phyloP scores from a whole-genome alignment of 139 green algal species.

The Chlorella sorokiniana region DNA sequence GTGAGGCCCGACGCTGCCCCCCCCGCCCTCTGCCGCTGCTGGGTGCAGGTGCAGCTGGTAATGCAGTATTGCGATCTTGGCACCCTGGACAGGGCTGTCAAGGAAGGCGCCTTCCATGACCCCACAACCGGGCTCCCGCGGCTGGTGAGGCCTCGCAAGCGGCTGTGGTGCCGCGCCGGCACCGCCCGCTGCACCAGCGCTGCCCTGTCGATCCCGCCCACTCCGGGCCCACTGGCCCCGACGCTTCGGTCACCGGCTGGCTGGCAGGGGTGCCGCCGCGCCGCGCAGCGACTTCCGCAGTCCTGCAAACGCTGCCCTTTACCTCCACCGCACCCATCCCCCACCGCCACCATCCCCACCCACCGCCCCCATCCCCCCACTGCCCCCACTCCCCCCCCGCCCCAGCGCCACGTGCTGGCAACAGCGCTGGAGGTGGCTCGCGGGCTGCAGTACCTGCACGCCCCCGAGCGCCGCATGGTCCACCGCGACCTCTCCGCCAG shows the following conservation, averaged over 20 bases:
- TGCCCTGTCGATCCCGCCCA: too few relatives aligned
- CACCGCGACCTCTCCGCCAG: slow-evolving; percentile 34
- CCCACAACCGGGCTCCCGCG: neutral
- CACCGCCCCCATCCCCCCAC: neutral
- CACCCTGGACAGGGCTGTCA: slow-evolving; percentile 24
- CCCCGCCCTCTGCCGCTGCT: neutral
- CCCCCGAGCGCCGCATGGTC: slow-evolving; percentile 26
- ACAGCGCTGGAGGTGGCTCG: slow-evolving; percentile 30
- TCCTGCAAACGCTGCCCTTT: too few relatives aligned
- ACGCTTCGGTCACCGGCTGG: too few relatives aligned
- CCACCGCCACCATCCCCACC: too few relatives aligned
- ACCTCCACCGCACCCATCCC: too few relatives aligned
- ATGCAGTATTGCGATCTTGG: slow-evolving; percentile 38
- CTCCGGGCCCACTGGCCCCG: too few relatives aligned
- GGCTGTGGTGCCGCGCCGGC: neutral
- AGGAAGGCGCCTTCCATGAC: slow-evolving; percentile 7
- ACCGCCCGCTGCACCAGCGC: too few relatives aligned
- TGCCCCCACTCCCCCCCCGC: too few relatives aligned
- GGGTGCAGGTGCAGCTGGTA: slow-evolving; percentile 35
- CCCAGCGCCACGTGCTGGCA: slow-evolving; percentile 9
- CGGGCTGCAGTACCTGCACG: slow-evolving; percentile 31
- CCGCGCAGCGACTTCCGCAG: too few relatives aligned
- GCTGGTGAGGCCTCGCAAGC: neutral
- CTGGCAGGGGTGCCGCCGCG: too few relatives aligned
- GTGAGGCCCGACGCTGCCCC: neutral